Conservation (phyloP, 2,329 filamentous ascomycete genomes). For the Stemphylium lycopersici region DNA sequence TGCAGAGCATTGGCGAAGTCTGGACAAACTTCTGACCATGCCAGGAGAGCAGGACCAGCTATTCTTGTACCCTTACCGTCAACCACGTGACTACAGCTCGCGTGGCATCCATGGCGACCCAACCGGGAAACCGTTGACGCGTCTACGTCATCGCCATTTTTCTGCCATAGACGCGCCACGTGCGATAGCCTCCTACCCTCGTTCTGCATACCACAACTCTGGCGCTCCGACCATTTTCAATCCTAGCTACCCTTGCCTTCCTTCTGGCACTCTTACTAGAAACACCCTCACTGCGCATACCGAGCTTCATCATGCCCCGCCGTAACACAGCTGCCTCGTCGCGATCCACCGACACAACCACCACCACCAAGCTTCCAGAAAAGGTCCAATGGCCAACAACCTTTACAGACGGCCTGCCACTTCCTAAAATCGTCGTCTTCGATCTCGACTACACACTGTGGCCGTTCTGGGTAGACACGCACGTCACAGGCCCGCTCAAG, state of each 20-base stretch:
- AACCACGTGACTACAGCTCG: no score
- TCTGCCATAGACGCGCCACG: conserved; percentile 7
- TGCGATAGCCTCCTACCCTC: not conserved
- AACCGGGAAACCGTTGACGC: conserved; percentile 1
- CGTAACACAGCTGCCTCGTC: conserved; percentile 14
- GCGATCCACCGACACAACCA: conserved; percentile 19
- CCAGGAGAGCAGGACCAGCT: no score
- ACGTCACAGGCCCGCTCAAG: conserved; percentile 77
- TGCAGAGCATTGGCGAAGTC: no score
- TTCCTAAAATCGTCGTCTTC: conserved; percentile 86
- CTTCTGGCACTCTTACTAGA: not conserved
- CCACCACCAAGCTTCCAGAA: conserved; percentile 45
- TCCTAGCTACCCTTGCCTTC: not conserved
- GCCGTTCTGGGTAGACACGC: conserved; percentile 98
- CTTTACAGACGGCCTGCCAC: conserved; percentile 70
- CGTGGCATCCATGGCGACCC: not conserved
- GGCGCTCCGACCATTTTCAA: not conserved
- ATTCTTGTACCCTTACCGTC: no score
- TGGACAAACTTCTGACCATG: no score
- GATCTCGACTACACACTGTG: conserved; percentile 98
- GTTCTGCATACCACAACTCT: not conserved
- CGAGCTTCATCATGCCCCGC: conserved; percentile 38
- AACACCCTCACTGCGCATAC: not conserved
- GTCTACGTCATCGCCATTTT: conserved; percentile 16
- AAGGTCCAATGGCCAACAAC: conserved; percentile 56